phyloP scores from a whole-genome alignment of 306 rosid species.

The Pueraria montana region DNA sequence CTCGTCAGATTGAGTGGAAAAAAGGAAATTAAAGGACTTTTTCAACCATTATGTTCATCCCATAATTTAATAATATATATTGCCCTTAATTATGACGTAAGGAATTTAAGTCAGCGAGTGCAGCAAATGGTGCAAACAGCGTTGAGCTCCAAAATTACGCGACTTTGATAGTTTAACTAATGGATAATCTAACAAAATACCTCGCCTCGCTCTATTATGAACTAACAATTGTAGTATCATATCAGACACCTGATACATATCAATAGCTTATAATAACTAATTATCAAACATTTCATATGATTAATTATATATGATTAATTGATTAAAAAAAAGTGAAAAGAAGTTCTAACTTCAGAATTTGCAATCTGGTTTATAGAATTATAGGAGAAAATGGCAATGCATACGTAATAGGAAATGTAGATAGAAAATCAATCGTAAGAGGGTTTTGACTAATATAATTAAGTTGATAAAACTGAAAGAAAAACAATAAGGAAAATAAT shows the following conservation, averaged over 20 bases:
- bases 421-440: background rate
- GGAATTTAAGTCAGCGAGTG: conserved; percentile 34
- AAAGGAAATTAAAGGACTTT: background rate
- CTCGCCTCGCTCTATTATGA: background rate
- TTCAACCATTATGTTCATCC: background rate
- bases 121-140: conserved; percentile 8
- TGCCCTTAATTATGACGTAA: conserved; percentile 3
- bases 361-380: background rate
- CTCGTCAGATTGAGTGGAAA: background rate
- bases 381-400: background rate
- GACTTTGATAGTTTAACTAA: conserved; percentile 4
- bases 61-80: conserved; percentile 8
- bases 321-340: background rate
- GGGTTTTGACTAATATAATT: background rate
- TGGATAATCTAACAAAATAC: background rate
- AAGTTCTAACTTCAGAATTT: background rate
- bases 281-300: background rate
- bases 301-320: too few species aligned
- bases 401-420: background rate
- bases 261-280: background rate
- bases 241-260: background rate
- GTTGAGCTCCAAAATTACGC: conserved; percentile 1
- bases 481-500: background rate
- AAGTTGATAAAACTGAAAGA: background rate
- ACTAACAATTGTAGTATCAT: background rate